Percentiles rank a stretch among this genome's conserved stretches.
Evolutionary conservation across 768 basidiomycete species (phyloP).

Genomic region (Pleurotus pulmonarius): DNA sequence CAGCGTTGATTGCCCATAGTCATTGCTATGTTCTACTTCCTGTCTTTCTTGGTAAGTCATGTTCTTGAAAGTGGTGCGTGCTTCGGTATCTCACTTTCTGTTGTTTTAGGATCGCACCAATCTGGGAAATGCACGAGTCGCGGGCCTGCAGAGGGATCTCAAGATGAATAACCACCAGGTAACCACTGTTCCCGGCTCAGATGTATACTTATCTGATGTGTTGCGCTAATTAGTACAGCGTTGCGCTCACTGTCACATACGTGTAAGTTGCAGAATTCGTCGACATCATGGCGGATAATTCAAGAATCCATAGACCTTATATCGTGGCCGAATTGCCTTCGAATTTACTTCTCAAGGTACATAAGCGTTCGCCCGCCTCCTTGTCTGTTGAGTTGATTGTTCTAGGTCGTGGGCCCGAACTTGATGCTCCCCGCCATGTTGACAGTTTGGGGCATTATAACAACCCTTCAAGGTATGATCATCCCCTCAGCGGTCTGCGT

Average conservation of each 20-base stretch:
- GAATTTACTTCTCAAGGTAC: slow-evolving; percentile 53
- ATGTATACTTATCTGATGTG: neutral
- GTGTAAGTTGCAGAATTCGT: neutral
- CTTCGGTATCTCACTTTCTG: neutral
- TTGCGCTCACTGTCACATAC: slow-evolving; percentile 45
- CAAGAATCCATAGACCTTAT: slow-evolving; percentile 32
- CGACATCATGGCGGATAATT: neutral
- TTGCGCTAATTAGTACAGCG: slow-evolving; percentile 30
- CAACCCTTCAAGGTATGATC: slow-evolving; percentile 50
- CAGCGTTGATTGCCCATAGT: slow-evolving; percentile 12
- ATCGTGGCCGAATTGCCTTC: slow-evolving; percentile 59
- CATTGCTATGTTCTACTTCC: slow-evolving; percentile 45
- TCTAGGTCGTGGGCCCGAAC: slow-evolving; percentile 50
- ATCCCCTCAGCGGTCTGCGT: neutral
- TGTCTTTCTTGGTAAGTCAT: slow-evolving; percentile 47
- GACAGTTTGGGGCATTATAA: slow-evolving; percentile 65
- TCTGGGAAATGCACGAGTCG: slow-evolving; percentile 57
- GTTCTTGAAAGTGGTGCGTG: neutral
- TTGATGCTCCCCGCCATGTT: slow-evolving; percentile 59
- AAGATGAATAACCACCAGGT: slow-evolving; percentile 37
- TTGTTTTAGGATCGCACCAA: slow-evolving; percentile 45
- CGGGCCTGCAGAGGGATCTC: slow-evolving; percentile 53
- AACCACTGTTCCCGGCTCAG: neutral
- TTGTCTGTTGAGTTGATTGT: neutral
- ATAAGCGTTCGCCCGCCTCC: slow-evolving; percentile 3